Percentiles rank a stretch among this genome's conserved stretches.
phyloP scores from a whole-genome alignment of 306 rosid species.

The Vigna nakashimae region DNA sequence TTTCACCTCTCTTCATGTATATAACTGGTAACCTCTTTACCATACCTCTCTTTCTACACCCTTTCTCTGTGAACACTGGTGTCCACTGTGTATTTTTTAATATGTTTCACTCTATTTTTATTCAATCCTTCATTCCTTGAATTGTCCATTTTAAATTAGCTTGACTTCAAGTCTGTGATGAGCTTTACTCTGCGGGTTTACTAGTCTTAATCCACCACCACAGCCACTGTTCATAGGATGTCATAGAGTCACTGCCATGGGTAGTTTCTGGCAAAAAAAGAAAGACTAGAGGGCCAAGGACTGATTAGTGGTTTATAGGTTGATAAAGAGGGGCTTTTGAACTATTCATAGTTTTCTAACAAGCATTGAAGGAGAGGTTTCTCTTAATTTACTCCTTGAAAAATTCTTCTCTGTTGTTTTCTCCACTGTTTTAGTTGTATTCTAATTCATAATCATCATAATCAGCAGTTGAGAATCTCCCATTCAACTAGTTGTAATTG shows the following conservation, averaged over 20 bases:
- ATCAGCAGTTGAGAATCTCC: not conserved
- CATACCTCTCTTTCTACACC: not conserved
- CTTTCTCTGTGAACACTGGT: not conserved
- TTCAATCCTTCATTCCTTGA: conserved; percentile 37
- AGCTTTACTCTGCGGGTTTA: conserved; percentile 57
- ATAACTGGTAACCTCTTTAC: too few relatives aligned
- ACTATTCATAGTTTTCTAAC: not conserved
- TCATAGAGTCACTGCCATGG: not conserved
- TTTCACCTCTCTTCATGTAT: too few relatives aligned
- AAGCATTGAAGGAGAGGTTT: not conserved
- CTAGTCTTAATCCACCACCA: conserved; percentile 73
- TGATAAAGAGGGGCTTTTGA: not conserved
- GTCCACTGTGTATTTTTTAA: too few relatives aligned
- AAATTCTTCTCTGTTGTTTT: not conserved
- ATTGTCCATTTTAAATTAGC: conserved; percentile 56
- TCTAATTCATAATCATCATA: not conserved
- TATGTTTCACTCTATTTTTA: not conserved
- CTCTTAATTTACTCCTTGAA: not conserved
- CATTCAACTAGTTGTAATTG: not conserved
- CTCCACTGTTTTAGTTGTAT: not conserved
- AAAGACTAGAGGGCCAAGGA: not conserved
- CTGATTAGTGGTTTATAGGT: not conserved
- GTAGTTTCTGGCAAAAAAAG: not conserved
- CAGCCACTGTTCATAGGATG: conserved; percentile 49
- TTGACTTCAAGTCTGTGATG: conserved; percentile 64